Evolutionary conservation across 1,284 basidiomycete genomes (phyloP).

Genomic region (Sporisorium reilianum): DNA sequence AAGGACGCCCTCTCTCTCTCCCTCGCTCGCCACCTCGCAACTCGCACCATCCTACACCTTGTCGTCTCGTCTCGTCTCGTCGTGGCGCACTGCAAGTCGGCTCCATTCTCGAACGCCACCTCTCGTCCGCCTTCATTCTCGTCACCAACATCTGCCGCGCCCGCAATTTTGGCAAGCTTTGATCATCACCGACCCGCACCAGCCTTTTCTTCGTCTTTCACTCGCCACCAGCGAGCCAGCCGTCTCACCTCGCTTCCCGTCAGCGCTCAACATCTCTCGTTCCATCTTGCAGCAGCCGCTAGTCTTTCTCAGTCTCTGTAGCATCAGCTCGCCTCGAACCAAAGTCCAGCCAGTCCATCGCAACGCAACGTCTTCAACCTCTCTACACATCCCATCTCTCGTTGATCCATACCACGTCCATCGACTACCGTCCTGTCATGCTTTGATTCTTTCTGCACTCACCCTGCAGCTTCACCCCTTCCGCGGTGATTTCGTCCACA

Average conservation of each 20-base stretch:
- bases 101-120: not conserved
- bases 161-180: not conserved
- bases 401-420: not conserved
- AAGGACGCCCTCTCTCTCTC: not conserved
- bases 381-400: not conserved
- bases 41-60: not conserved
- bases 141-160: not conserved
- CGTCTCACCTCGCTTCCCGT: not conserved
- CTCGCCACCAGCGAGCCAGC: not conserved
- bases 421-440: not conserved
- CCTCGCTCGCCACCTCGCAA: not conserved
- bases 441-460: slow-evolving; percentile 4
- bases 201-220: not conserved
- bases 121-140: not conserved
- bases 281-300: not conserved
- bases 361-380: not conserved
- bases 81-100: not conserved
- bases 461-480: not conserved
- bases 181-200: too few species aligned
- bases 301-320: not conserved
- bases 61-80: not conserved
- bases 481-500: too few species aligned
- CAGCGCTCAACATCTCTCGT: not conserved
- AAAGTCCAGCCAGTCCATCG: not conserved
- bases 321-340: not conserved